These are phyloP conservation scores for Teunomyces cretensis DNA, from an alignment of 805 yeast genomes.

Conservation along the genomic window DNA sequence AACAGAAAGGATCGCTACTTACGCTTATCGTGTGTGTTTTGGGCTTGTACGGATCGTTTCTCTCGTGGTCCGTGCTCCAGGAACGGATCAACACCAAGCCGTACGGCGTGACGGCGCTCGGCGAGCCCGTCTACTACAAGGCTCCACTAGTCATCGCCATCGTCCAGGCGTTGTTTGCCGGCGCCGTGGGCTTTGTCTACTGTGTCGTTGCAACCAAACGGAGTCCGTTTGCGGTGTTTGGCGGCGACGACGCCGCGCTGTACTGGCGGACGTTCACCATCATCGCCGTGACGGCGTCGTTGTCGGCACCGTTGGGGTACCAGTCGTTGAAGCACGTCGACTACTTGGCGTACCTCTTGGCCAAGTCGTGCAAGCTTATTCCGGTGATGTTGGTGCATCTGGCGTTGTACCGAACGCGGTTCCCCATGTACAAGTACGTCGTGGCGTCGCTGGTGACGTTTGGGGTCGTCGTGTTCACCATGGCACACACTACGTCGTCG, in stretches of 20 bases:
- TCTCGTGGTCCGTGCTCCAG: slow-evolving; percentile 90
- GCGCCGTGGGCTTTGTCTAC: slow-evolving; percentile 63
- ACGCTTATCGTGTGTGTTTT: slow-evolving; percentile 33
- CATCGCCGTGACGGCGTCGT: slow-evolving; percentile 71
- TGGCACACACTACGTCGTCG: slow-evolving; percentile 29
- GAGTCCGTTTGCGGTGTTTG: slow-evolving; percentile 32
- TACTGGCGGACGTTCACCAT: slow-evolving; percentile 41
- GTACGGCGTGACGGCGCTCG: slow-evolving; percentile 52
- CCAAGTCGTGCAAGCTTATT: slow-evolving; percentile 89
- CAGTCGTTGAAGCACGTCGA: slow-evolving; percentile 79
- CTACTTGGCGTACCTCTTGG: slow-evolving; percentile 78
- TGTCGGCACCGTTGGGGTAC: slow-evolving; percentile 82
- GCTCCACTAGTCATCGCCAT: slow-evolving; percentile 79
- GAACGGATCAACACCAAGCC: slow-evolving; percentile 80
- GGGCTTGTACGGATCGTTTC: slow-evolving; percentile 84
- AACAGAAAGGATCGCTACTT: slow-evolving; percentile 2
- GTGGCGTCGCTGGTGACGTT: slow-evolving; percentile 77
- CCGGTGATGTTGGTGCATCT: slow-evolving; percentile 92
- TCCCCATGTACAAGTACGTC: slow-evolving; percentile 71
- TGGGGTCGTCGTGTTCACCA: slow-evolving; percentile 81
- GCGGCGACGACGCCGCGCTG: slow-evolving; percentile 24
- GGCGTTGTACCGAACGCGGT: slow-evolving; percentile 63
- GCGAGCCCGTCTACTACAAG: slow-evolving; percentile 50
- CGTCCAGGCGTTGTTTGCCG: slow-evolving; percentile 73
- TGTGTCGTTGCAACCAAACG: slow-evolving; percentile 37